These are phyloP conservation scores for Bipolaris gigantea DNA, from an alignment of 2,329 filamentous ascomycete species.

Conservation along the genomic window DNA sequence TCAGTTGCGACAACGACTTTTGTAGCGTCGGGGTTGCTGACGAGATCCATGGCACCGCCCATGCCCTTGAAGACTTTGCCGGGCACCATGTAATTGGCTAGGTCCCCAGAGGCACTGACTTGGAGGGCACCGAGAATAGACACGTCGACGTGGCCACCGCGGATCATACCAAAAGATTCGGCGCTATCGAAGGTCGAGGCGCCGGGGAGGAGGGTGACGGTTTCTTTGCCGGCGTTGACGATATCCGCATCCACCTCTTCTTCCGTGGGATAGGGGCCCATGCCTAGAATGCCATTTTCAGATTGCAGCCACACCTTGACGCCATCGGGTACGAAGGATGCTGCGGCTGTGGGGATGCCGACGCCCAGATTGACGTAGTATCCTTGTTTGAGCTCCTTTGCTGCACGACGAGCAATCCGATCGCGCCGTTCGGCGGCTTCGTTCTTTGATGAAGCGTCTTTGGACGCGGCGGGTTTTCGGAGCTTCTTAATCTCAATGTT, in stretches of 20 bases:
- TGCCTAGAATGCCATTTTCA: slow-evolving; percentile 52
- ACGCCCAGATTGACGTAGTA: slow-evolving; percentile 94
- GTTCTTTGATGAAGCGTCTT: slow-evolving; percentile 17
- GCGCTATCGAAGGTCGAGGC: slow-evolving; percentile 82
- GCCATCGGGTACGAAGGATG: slow-evolving; percentile 66
- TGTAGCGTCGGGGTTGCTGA: slow-evolving; percentile 77
- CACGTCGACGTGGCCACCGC: slow-evolving; percentile 80
- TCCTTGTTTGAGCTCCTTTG: slow-evolving; percentile 91
- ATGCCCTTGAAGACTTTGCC: slow-evolving; percentile 88
- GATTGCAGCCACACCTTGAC: slow-evolving; percentile 65
- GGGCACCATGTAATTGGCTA: slow-evolving; percentile 91
- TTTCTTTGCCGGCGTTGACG: slow-evolving; percentile 93
- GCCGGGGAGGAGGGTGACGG: slow-evolving; percentile 79
- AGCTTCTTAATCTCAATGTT: slow-evolving; percentile 64
- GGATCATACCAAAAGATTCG: slow-evolving; percentile 93
- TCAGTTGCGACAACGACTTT: slow-evolving; percentile 94
- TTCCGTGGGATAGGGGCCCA: slow-evolving; percentile 53
- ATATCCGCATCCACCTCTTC: slow-evolving; percentile 81
- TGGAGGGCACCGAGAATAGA: slow-evolving; percentile 92
- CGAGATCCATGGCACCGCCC: slow-evolving; percentile 88
- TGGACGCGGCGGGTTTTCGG: slow-evolving; percentile 26
- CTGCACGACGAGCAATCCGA: slow-evolving; percentile 78
- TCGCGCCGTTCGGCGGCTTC: slow-evolving; percentile 56
- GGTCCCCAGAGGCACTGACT: slow-evolving; percentile 74
- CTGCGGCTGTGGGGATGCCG: slow-evolving; percentile 89